phyloP scores from a whole-genome alignment of 805 yeast genomes.

The Wickerhamomyces xylosicus region DNA sequence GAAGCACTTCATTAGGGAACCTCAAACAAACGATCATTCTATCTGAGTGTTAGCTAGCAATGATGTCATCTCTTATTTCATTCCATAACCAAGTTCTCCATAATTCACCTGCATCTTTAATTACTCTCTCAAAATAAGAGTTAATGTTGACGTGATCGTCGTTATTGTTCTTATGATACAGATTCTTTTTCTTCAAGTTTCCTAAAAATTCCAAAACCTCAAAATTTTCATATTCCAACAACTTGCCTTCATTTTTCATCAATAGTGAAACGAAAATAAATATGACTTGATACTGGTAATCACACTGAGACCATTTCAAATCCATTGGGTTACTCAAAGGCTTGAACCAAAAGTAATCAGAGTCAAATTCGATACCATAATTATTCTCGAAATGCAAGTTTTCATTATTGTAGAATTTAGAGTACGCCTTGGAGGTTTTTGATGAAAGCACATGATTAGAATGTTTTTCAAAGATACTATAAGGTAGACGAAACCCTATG shows the following conservation, averaged over 20 bases:
- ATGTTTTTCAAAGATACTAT: neutral
- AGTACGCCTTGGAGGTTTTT: neutral
- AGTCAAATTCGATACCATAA: constrained; percentile 2
- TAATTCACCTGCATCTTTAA: constrained; percentile 73
- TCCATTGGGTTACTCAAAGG: constrained; percentile 11
- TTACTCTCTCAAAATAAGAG: constrained; percentile 65
- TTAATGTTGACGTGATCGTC: constrained; percentile 1
- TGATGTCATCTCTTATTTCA: constrained; percentile 37
- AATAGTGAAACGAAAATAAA: constrained; percentile 72
- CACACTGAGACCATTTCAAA: constrained; percentile 49
- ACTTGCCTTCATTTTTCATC: constrained; percentile 66
- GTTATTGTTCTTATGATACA: neutral
- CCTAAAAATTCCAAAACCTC: constrained; percentile 76
- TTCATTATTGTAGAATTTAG: neutral
- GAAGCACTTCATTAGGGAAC: no score
- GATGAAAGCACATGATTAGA: constrained; percentile 1
- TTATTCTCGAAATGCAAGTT: neutral
- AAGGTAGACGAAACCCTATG: constrained; percentile 61
- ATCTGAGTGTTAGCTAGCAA: constrained; percentile 6
- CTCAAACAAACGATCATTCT: constrained; percentile 1
- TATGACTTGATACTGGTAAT: constrained; percentile 67
- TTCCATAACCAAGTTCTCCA: constrained; percentile 79
- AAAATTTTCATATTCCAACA: constrained; percentile 81
- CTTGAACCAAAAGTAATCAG: constrained; percentile 14
- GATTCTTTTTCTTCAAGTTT: constrained; percentile 26